These are phyloP conservation scores for Blastobotrys capitulatus DNA, from an alignment of 1,139 yeast species.

Conservation along the genomic window DNA sequence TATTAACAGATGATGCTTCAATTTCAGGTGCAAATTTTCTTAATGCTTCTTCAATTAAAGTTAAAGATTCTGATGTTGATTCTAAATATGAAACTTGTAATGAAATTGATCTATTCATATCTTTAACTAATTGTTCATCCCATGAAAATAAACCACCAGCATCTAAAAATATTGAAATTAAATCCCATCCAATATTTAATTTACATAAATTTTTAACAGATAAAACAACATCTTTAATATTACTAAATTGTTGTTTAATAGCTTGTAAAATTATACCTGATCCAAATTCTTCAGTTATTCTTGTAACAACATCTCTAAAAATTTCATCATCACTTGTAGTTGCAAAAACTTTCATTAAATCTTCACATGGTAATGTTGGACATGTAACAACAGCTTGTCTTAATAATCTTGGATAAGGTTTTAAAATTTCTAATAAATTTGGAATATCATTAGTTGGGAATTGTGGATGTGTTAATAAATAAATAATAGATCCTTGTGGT, in stretches of 20 bases:
- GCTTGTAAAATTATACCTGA: constrained; percentile 27
- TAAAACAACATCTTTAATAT: constrained; percentile 30
- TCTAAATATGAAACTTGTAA: constrained; percentile 47
- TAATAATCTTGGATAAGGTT: constrained; percentile 53
- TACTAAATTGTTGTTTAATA: constrained; percentile 18
- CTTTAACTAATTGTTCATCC: constrained; percentile 44
- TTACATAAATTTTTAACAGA: constrained; percentile 40
- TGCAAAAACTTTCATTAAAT: constrained; percentile 54
- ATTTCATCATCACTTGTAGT: constrained; percentile 49
- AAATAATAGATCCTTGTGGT: constrained; percentile 61
- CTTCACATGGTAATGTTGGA: constrained; percentile 59
- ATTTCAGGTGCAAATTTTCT: constrained; percentile 26
- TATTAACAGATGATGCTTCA: constrained; percentile 18
- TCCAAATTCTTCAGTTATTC: constrained; percentile 57
- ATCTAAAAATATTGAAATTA: constrained; percentile 60
- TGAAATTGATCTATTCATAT: constrained; percentile 43
- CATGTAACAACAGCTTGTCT: constrained; percentile 80
- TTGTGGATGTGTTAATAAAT: constrained; percentile 78
- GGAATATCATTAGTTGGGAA: constrained; percentile 59
- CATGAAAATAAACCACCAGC: constrained; percentile 69
- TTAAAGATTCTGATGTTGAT: constrained; percentile 48
- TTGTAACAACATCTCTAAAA: constrained; percentile 60
- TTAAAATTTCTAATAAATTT: constrained; percentile 44
- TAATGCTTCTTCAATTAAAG: constrained; percentile 50
- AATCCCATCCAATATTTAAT: constrained; percentile 51